Evolutionary conservation across 352 stramenopile species (phyloP).

Genomic region (Phytophthora idaei): DNA sequence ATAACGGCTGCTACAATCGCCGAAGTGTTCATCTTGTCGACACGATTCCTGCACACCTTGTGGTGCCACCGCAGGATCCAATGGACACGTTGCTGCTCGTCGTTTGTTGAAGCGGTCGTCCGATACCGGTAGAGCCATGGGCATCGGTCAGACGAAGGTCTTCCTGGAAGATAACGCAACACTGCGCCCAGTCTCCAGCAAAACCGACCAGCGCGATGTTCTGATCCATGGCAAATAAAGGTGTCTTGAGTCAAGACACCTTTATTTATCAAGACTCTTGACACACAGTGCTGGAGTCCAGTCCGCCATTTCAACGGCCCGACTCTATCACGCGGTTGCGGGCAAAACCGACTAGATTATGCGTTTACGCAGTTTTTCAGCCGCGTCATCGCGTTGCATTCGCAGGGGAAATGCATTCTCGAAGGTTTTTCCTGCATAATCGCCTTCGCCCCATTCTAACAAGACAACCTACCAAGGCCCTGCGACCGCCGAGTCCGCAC

Average conservation of each 20-base stretch:
- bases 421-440: slow-evolving; percentile 24
- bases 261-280: too few relatives aligned
- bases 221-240: background rate
- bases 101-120: background rate
- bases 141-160: slow-evolving; percentile 1
- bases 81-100: slow-evolving; percentile 1
- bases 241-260: background rate
- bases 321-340: background rate
- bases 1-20: background rate
- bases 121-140: too few relatives aligned
- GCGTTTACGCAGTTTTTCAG: slow-evolving; percentile 6
- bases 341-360: slow-evolving; percentile 44
- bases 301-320: background rate
- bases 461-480: slow-evolving; percentile 8
- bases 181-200: background rate
- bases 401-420: background rate
- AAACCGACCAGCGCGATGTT: background rate
- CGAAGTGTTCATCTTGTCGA: slow-evolving; percentile 16
- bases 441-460: slow-evolving; percentile 6
- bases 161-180: background rate
- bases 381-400: background rate
- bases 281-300: too few relatives aligned
- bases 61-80: background rate
- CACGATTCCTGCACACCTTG: background rate
- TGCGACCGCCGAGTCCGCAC: slow-evolving; percentile 10